phyloP scores from a whole-genome alignment of 2,329 filamentous ascomycete species.

The Metarhizium album region DNA sequence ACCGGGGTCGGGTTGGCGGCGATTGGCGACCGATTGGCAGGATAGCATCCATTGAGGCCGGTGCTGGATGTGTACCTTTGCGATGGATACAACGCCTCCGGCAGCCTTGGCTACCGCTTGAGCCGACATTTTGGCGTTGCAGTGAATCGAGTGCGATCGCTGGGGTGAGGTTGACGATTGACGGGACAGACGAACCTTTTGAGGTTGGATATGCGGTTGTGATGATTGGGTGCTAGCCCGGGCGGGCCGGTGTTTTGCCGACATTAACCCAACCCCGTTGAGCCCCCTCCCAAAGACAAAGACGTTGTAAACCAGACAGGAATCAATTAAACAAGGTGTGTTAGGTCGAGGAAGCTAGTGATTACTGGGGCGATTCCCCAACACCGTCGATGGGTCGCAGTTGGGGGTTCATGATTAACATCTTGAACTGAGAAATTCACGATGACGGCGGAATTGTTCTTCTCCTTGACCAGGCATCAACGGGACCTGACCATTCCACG shows the following conservation, averaged over 20 bases:
- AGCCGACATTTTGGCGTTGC: constrained; percentile 44
- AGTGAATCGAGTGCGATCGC: constrained; percentile 5
- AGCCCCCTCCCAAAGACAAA: too few relatives aligned
- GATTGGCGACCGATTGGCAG: neutral
- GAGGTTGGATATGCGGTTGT: constrained; percentile 8
- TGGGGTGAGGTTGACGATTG: constrained; percentile 10
- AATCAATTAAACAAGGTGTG: too few relatives aligned
- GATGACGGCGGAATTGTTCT: too few relatives aligned
- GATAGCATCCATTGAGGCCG: neutral
- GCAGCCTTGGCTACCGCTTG: constrained; percentile 48
- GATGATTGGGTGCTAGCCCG: constrained; percentile 2
- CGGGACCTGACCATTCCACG: too few relatives aligned
- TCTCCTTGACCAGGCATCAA: too few relatives aligned
- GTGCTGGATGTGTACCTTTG: constrained; percentile 37
- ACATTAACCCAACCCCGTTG: neutral
- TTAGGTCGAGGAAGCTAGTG: too few relatives aligned
- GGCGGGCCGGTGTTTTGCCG: constrained; percentile 11
- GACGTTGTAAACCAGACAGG: too few relatives aligned
- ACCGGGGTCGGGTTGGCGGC: neutral
- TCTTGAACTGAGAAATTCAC: too few relatives aligned
- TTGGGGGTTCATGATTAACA: too few relatives aligned
- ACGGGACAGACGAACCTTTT: constrained; percentile 1
- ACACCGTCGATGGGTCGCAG: too few relatives aligned
- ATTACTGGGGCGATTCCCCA: too few relatives aligned
- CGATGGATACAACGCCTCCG: constrained; percentile 43